These are phyloP conservation scores for Asterophora parasitica DNA, from an alignment of 768 basidiomycete genomes.

Conservation along the genomic window DNA sequence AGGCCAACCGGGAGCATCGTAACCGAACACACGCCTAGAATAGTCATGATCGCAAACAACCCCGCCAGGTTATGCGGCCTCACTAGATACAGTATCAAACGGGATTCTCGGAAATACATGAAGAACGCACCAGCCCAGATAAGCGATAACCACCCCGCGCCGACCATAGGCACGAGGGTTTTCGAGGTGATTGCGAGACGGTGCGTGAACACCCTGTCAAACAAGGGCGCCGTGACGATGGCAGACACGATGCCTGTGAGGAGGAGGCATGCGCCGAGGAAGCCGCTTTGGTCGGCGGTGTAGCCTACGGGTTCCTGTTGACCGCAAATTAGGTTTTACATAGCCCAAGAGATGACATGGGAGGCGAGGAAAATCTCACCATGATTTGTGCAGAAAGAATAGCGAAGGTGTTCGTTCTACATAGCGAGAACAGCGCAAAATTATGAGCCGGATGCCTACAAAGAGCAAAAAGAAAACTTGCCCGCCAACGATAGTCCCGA, in stretches of 20 bases:
- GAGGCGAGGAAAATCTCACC: slow-evolving; percentile 32
- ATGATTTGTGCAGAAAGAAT: slow-evolving; percentile 66
- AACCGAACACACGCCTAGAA: slow-evolving; percentile 63
- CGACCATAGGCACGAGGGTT: slow-evolving; percentile 56
- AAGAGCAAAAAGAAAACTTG: slow-evolving; percentile 26
- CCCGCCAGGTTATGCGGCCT: slow-evolving; percentile 54
- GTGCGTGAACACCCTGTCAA: slow-evolving; percentile 80
- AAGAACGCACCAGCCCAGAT: slow-evolving; percentile 77
- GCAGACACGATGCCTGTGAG: slow-evolving; percentile 70
- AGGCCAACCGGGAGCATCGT: slow-evolving; percentile 72
- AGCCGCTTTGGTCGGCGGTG: slow-evolving; percentile 56
- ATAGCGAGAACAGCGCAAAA: neutral
- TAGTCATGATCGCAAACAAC: slow-evolving; percentile 60
- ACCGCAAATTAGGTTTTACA: neutral
- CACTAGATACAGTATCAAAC: slow-evolving; percentile 31
- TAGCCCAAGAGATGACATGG: neutral
- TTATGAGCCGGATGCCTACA: neutral
- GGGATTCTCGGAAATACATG: neutral
- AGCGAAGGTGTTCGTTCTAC: slow-evolving; percentile 58
- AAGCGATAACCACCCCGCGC: slow-evolving; percentile 61
- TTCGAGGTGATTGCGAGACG: slow-evolving; percentile 60
- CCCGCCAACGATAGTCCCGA: slow-evolving; percentile 64
- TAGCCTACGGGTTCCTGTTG: slow-evolving; percentile 69
- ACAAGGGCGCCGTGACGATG: slow-evolving; percentile 63
- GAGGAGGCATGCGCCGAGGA: slow-evolving; percentile 64